phyloP scores from a whole-genome alignment of 768 basidiomycete genomes.

The Russula virescens region DNA sequence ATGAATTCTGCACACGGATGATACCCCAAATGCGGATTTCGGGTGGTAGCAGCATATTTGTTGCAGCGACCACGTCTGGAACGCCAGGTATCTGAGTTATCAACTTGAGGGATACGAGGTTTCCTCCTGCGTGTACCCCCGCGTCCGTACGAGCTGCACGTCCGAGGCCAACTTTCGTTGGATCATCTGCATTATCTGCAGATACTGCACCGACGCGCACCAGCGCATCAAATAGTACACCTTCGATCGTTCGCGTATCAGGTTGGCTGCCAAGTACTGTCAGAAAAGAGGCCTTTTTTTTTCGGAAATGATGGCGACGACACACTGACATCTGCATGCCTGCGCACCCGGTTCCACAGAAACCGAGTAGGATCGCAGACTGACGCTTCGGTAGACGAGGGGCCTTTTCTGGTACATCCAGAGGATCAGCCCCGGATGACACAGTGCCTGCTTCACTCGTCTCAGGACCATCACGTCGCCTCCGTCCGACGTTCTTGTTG shows the following conservation, averaged over 20 bases:
- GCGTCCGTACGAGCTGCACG: conserved; percentile 95
- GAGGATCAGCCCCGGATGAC: not conserved
- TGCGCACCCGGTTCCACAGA: conserved; percentile 85
- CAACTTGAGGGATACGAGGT: conserved; percentile 88
- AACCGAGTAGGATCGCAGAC: conserved; percentile 81
- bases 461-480: conserved; percentile 37
- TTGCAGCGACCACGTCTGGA: conserved; percentile 57
- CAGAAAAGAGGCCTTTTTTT: not conserved
- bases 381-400: conserved; percentile 75
- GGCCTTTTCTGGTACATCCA: conserved; percentile 33
- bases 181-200: conserved; percentile 86
- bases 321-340: conserved; percentile 92
- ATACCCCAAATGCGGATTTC: conserved; percentile 92
- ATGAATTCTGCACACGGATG: conserved; percentile 73
- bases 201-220: conserved; percentile 92
- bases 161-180: conserved; percentile 80
- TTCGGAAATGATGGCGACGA: not conserved
- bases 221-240: conserved; percentile 79
- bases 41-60: conserved; percentile 87
- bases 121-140: conserved; percentile 95
- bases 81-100: conserved; percentile 72
- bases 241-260: conserved; percentile 79
- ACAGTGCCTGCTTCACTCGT: conserved; percentile 25
- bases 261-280: conserved; percentile 49
- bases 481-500: conserved; percentile 35